Evolutionary conservation across 129 eudicot species (phyloP).

Genomic region (Oenanthe sinensis): DNA sequence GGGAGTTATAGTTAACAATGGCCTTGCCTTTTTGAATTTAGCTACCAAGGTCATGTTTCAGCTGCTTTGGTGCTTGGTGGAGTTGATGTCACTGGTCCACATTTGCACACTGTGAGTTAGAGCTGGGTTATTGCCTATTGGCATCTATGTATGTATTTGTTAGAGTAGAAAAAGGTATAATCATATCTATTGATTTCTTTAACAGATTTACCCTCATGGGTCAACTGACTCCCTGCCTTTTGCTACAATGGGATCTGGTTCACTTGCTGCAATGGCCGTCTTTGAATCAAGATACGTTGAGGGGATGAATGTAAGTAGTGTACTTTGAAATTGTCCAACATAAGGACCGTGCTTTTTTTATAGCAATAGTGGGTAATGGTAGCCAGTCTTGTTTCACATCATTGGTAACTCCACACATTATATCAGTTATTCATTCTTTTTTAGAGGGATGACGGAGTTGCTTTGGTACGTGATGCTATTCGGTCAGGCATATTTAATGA

Average conservation of each 20-base stretch:
- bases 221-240: slow-evolving; percentile 87
- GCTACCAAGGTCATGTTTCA: slow-evolving; percentile 82
- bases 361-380: neutral
- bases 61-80: slow-evolving; percentile 97
- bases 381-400: neutral
- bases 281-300: slow-evolving; percentile 83
- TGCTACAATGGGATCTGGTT: slow-evolving; percentile 99
- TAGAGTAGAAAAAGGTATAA: neutral
- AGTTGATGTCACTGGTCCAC: slow-evolving; percentile 83
- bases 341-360: neutral
- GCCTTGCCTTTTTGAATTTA: slow-evolving; percentile 17
- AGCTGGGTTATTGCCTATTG: neutral
- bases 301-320: slow-evolving; percentile 68
- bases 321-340: neutral
- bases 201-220: slow-evolving; percentile 90
- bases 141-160: neutral
- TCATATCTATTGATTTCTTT: neutral
- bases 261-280: slow-evolving; percentile 95
- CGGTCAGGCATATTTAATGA: slow-evolving; percentile 80
- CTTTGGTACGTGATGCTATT: slow-evolving; percentile 62
- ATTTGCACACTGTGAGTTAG: slow-evolving; percentile 60
- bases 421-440: neutral
- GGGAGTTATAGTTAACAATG: neutral
- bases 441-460: slow-evolving; percentile 74
- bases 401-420: neutral